A percentile compares a stretch with the other conserved stretches of the same genome.
Evolutionary conservation across 2,329 filamentous ascomycete species (phyloP).

Genomic region (Hypocrella siamensis): DNA sequence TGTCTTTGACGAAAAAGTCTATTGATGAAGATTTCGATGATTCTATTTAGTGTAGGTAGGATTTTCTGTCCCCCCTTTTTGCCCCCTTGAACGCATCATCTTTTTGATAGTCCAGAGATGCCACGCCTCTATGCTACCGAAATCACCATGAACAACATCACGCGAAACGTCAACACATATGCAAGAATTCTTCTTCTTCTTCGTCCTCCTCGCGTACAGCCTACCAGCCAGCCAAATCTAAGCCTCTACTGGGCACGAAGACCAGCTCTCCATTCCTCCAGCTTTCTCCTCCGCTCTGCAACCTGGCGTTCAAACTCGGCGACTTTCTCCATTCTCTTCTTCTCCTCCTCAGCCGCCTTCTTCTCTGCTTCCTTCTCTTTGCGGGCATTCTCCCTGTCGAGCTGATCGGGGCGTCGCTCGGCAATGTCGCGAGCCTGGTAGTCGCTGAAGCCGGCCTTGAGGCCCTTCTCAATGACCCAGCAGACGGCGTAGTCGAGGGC

Average conservation of each 20-base stretch:
- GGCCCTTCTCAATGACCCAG: conserved; percentile 69
- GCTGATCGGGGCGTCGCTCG: conserved; percentile 68
- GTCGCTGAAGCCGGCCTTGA: conserved; percentile 81
- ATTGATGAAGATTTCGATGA: too few relatives aligned
- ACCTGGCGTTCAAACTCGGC: conserved; percentile 44
- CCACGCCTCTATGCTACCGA: too few relatives aligned
- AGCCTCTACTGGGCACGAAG: conserved; percentile 7
- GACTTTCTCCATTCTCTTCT: conserved; percentile 35
- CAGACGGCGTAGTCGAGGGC: conserved; percentile 74
- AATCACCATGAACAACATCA: too few relatives aligned
- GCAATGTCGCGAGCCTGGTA: conserved; percentile 91
- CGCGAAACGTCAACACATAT: not conserved
- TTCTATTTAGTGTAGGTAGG: too few relatives aligned
- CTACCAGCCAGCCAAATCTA: not conserved
- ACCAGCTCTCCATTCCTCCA: conserved; percentile 30
- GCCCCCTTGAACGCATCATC: too few relatives aligned
- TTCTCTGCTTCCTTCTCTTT: conserved; percentile 40
- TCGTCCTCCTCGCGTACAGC: too few relatives aligned
- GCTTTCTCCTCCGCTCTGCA: conserved; percentile 30
- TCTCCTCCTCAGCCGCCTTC: conserved; percentile 34
- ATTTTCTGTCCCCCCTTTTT: too few relatives aligned
- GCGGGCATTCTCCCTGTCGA: conserved; percentile 57
- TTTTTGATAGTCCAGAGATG: too few relatives aligned
- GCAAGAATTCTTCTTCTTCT: not conserved
- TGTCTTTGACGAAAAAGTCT: too few relatives aligned